Evolutionary conservation across 2,329 filamentous ascomycete species (phyloP).

Genomic region (Diaporthe velutina): DNA sequence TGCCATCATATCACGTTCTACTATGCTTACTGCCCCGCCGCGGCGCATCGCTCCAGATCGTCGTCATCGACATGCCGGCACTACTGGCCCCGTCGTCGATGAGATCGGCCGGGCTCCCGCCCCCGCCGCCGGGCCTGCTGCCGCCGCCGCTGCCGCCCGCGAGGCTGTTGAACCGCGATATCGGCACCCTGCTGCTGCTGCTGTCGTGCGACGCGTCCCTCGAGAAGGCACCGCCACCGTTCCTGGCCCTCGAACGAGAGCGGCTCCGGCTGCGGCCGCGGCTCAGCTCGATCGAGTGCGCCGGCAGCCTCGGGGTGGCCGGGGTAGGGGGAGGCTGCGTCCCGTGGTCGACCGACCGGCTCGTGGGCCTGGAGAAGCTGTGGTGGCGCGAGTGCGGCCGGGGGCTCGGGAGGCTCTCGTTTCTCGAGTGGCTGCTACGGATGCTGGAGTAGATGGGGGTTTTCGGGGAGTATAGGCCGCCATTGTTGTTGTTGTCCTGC

Average conservation of each 20-base stretch:
- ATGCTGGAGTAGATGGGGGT: not conserved
- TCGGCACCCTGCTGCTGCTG: slow-evolving; percentile 18
- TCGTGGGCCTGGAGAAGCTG: slow-evolving; percentile 24
- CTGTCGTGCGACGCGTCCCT: slow-evolving; percentile 22
- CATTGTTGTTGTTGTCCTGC: not conserved
- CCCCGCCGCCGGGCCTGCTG: not conserved
- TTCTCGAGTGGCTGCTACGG: not conserved
- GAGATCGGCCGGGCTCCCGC: not conserved
- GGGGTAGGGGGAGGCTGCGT: not conserved
- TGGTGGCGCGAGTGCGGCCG: slow-evolving; percentile 5
- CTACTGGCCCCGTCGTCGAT: slow-evolving; percentile 5
- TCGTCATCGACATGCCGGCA: slow-evolving; percentile 9
- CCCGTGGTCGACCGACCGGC: slow-evolving; percentile 19
- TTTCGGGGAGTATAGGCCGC: not conserved
- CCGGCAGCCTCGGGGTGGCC: not conserved
- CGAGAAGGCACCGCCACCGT: not conserved
- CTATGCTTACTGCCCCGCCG: slow-evolving; percentile 19
- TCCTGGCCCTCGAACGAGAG: not conserved
- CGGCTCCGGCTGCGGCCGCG: slow-evolving; percentile 19
- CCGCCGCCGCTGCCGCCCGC: not conserved
- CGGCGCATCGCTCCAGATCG: slow-evolving; percentile 18
- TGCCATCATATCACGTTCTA: not conserved
- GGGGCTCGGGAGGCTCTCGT: slow-evolving; percentile 3
- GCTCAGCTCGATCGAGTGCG: slow-evolving; percentile 7
- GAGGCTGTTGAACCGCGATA: slow-evolving; percentile 18